Evolutionary conservation across 331 rosid species (phyloP), one percentile per base, ranked within the genome.

Genomic region (Prunus yedoensis): DNA sequence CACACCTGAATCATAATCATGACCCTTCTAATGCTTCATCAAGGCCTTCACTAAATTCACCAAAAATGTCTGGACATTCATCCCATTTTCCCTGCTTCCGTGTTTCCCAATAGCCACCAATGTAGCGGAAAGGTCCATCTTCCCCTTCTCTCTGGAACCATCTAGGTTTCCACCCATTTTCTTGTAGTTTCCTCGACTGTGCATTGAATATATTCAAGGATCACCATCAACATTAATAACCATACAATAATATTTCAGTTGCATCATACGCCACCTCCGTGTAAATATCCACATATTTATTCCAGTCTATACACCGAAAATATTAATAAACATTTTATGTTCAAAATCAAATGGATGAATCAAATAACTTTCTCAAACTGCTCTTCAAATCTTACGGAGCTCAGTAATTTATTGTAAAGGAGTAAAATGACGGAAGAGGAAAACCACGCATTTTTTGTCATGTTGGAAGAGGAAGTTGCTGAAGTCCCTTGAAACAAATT

Each of bases 161-260:
- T 75, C 81, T 89, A 41, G 99, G 96, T 77, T 88, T 86, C 99
- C 99, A 94, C 17, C 99, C 99, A 69, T 73, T 86, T 78, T 92
- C 99, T 94, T 94, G 99, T 49, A 94, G 59, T 86, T 92, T 94
- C 82, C 96, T 87, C 10, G 99, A 90, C 99, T 94, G 84, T 14
- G 56, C 53, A 78, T 67, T 12, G 77, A 35, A 35, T 78, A 63
- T 64, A 38, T 14, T 11, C 59, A 62, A 20, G 20, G 46, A 58
- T 59, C 21, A 45, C 16, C 27, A 25, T 67, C 58, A 73, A 46
- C 18, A 23, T 73, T 73, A 43, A 18, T 73, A 21, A 46, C 27
- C 4, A 57, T 57, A 41, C 7, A 10, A 53, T 53, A 28, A 56
- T 41, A 53, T 18, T 43, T 7, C 16, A 54, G 58, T 35, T 32